Conservation (phyloP, 306 rosid genomes). For the Cicer arietinum region DNA sequence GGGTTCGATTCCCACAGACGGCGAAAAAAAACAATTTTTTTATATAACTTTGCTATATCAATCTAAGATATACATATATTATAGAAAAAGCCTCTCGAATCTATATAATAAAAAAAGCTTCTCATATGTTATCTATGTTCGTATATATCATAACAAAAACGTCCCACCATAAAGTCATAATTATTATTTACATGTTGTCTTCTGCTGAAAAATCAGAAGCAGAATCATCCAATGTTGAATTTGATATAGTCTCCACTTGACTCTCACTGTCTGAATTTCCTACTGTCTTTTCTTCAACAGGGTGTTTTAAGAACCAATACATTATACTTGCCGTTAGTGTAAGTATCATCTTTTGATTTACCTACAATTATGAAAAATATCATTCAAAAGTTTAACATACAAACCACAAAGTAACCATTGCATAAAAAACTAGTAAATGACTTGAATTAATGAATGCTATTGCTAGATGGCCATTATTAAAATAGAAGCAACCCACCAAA, state of each 20-base stretch:
- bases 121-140: neutral
- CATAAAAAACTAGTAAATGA: constrained; percentile 10
- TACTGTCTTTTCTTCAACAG: constrained; percentile 64
- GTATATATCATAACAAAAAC: neutral
- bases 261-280: constrained; percentile 77
- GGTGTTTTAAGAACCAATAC: constrained; percentile 89
- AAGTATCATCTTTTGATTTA: constrained; percentile 97
- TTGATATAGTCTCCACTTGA: constrained; percentile 72
- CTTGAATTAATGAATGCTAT: neutral
- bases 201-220: constrained; percentile 87
- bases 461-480: neutral
- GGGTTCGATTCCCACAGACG: constrained; percentile 29
- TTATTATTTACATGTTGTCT: constrained; percentile 61
- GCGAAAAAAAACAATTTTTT: neutral
- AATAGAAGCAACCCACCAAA: neutral
- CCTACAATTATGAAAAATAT: constrained; percentile 51
- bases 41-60: too few relatives aligned
- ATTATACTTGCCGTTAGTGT: constrained; percentile 92
- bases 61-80: neutral
- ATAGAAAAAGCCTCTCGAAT: neutral
- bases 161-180: neutral
- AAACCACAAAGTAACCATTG: neutral
- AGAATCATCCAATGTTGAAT: constrained; percentile 86
- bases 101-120: neutral
- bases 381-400: neutral